These are phyloP conservation scores for Calonectria leucothoes DNA, from an alignment of 2,329 filamentous ascomycete genomes.

Conservation along the genomic window DNA sequence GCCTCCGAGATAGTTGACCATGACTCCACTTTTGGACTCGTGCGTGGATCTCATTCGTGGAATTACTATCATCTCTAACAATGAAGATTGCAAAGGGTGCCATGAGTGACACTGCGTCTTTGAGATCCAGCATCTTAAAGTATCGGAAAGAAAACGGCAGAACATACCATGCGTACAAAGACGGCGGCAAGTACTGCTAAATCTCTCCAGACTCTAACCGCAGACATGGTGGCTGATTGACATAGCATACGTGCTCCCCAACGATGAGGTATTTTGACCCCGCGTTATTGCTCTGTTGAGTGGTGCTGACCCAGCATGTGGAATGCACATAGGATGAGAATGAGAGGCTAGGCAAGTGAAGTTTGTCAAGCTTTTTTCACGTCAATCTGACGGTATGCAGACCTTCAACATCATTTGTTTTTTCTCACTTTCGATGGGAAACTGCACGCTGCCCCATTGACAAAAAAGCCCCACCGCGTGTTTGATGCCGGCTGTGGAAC, in stretches of 20 bases:
- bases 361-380: not conserved
- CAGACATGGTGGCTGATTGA: not conserved
- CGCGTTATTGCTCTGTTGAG: not conserved
- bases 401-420: slow-evolving; percentile 29
- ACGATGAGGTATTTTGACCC: slow-evolving; percentile 23
- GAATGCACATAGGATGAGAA: slow-evolving; percentile 16
- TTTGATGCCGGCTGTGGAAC: slow-evolving; percentile 27
- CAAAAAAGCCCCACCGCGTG: not conserved
- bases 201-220: not conserved
- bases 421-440: slow-evolving; percentile 22
- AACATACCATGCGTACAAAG: slow-evolving; percentile 20
- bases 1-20: slow-evolving; percentile 6
- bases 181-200: not conserved
- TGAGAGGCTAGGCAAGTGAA: slow-evolving; percentile 19
- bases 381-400: not conserved
- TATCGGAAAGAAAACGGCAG: slow-evolving; percentile 22
- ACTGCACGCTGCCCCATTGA: slow-evolving; percentile 9
- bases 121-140: slow-evolving; percentile 20
- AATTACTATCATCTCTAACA: not conserved
- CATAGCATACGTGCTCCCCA: slow-evolving; percentile 25
- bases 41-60: not conserved
- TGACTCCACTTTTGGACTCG: slow-evolving; percentile 17
- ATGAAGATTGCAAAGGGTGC: not conserved
- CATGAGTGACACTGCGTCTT: slow-evolving; percentile 9
- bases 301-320: not conserved